Evolutionary conservation across 108 stramenopile genomes (phyloP).

Genomic region (Nitzschia sp.): DNA sequence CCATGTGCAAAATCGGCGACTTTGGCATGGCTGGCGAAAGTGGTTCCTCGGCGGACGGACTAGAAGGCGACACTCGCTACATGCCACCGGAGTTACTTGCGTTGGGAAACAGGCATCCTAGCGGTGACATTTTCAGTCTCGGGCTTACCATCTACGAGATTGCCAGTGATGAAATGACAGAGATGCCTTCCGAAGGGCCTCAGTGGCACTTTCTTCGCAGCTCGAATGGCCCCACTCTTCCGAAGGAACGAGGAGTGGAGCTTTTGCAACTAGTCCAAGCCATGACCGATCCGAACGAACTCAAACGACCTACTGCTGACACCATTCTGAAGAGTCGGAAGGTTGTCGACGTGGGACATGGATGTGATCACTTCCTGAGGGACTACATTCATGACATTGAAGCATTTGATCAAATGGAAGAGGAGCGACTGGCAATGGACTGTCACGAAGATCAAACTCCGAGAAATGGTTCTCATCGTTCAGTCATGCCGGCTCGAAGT

Average conservation of each 20-base stretch:
- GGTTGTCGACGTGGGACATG: slow-evolving; percentile 43
- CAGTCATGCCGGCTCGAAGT: slow-evolving; percentile 11
- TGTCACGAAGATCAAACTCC: slow-evolving; percentile 39
- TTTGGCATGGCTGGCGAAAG: slow-evolving; percentile 80
- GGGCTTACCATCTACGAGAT: slow-evolving; percentile 81
- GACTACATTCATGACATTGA: slow-evolving; percentile 76
- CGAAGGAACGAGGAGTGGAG: slow-evolving; percentile 42
- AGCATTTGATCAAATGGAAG: slow-evolving; percentile 41
- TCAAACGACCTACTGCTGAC: slow-evolving; percentile 62
- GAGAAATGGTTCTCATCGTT: slow-evolving; percentile 25
- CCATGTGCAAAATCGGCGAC: slow-evolving; percentile 87
- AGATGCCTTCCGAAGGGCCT: slow-evolving; percentile 68
- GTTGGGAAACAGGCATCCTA: slow-evolving; percentile 55
- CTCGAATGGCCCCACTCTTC: slow-evolving; percentile 49
- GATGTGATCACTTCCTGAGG: slow-evolving; percentile 57
- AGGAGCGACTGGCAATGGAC: slow-evolving; percentile 18
- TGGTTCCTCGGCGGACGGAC: slow-evolving; percentile 75
- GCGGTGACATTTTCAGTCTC: slow-evolving; percentile 82
- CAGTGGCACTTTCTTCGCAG: slow-evolving; percentile 73
- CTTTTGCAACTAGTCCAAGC: slow-evolving; percentile 51
- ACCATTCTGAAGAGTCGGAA: slow-evolving; percentile 45
- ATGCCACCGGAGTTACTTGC: slow-evolving; percentile 71
- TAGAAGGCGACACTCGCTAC: slow-evolving; percentile 82
- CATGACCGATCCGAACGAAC: slow-evolving; percentile 51
- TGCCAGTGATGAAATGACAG: slow-evolving; percentile 44